Conservation (phyloP, 305 asterid genomes). For the Ilex paraguariensis region DNA sequence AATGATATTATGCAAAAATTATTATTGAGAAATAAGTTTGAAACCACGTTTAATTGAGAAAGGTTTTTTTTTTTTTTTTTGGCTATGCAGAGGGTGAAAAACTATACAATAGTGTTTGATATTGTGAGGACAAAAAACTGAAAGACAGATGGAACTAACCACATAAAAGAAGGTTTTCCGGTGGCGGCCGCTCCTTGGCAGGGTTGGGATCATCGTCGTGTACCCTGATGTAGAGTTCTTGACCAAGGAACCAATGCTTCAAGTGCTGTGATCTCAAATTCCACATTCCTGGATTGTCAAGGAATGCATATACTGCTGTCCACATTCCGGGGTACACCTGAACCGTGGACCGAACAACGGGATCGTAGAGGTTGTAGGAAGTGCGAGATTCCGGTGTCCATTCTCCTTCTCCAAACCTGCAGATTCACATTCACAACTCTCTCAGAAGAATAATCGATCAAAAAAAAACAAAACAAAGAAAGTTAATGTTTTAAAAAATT, state of each 20-base stretch:
- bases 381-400: constrained; percentile 39
- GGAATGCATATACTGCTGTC: constrained; percentile 49
- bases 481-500: too few species aligned
- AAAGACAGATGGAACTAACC: constrained; percentile 19
- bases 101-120: too few species aligned
- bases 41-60: too few species aligned
- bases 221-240: constrained; percentile 60
- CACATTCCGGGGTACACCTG: constrained; percentile 63
- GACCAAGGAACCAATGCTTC: constrained; percentile 49
- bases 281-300: constrained; percentile 74
- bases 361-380: constrained; percentile 45
- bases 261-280: constrained; percentile 59
- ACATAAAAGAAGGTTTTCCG: constrained; percentile 46
- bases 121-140: too few species aligned
- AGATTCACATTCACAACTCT: constrained; percentile 7
- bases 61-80: too few species aligned
- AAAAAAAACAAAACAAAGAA: too few species aligned
- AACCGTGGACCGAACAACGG: constrained; percentile 63
- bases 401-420: constrained; percentile 48
- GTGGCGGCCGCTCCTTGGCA: constrained; percentile 40
- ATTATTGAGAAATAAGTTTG: too few species aligned
- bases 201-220: constrained; percentile 42
- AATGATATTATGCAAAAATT: too few species aligned
- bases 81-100: neutral
- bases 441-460: too few species aligned